These are phyloP conservation scores for Penicillium fuscoglaucum DNA, from an alignment of 2,329 filamentous ascomycete species.

Conservation along the genomic window DNA sequence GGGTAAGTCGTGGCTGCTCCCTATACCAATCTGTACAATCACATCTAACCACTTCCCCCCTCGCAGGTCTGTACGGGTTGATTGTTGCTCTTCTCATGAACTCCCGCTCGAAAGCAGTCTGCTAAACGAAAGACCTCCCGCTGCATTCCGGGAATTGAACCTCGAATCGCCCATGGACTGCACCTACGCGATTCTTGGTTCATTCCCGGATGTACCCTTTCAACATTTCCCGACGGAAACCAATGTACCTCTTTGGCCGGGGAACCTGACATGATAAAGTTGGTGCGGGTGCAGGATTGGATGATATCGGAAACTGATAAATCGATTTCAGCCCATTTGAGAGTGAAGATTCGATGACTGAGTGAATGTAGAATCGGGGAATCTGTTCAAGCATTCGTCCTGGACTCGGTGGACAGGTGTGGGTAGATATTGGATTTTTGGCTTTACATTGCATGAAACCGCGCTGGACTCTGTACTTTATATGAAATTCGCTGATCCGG, in stretches of 20 bases:
- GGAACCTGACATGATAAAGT: constrained; percentile 11
- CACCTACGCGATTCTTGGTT: constrained; percentile 6
- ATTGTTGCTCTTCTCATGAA: constrained; percentile 99
- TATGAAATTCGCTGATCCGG: constrained; percentile 21
- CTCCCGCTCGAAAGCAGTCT: constrained; percentile 75
- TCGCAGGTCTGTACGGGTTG: constrained; percentile 89
- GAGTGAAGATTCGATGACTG: constrained; percentile 16
- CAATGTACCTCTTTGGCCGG: constrained; percentile 5
- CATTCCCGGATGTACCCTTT: constrained; percentile 10
- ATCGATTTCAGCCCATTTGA: constrained; percentile 20
- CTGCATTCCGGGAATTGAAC: constrained; percentile 12
- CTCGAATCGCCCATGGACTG: constrained; percentile 14
- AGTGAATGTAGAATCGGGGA: constrained; percentile 24
- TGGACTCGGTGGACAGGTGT: constrained; percentile 20
- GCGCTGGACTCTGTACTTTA: constrained; percentile 31
- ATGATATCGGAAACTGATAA: constrained; percentile 23
- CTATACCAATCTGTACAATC: constrained; percentile 25
- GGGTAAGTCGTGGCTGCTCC: constrained; percentile 61
- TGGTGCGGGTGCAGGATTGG: constrained; percentile 16
- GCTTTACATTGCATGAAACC: constrained; percentile 30
- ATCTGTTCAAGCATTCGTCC: constrained; percentile 10
- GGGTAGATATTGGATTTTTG: constrained; percentile 29
- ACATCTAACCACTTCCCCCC: constrained; percentile 13
- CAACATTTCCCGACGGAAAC: constrained; percentile 6
- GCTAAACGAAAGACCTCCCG: constrained; percentile 47